Evolutionary conservation across 495 filamentous ascomycete species (phyloP), one percentile per base, ranked within the genome.

Genomic region (Neurospora intermedia): DNA sequence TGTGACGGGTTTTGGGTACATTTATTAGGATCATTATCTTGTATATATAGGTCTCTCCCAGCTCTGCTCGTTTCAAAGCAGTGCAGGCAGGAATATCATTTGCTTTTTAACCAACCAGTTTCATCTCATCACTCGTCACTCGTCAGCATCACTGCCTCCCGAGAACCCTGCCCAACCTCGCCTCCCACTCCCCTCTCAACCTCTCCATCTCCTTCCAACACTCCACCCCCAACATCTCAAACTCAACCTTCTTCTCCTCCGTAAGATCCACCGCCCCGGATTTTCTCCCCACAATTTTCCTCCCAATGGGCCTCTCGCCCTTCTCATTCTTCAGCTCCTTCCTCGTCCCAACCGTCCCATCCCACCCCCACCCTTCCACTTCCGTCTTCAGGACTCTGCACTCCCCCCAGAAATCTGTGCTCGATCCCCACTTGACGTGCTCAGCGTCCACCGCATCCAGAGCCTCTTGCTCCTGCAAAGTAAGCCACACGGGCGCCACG

Each of bases 131-230:
- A n/a, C 66, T 40, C 66, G 39, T 73, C 38, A 15, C 2, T 38
- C 11, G 38, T 62, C 41, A 48, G 39, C 48, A 59, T 59, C 15
- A 66, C 27, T 62, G 70, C 43, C 72, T 71, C 31, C 6, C 48
- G 6, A 62, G 18, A n/a, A 70, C 71, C 43, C 74, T 72, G 2
- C 75, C 79, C 8, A 84, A 77, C 62, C 83, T 87, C 27, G 69
- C 80, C 80, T 96, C 94, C 96, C 96, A 99, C 77, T 88, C 83
- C 71, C 81, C 78, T 78, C 96, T 86, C 85, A 98, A 79, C 81
- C 84, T 86, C 84, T 99, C 96, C 89, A 99, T 94, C 83, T 91
- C 83, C 79, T 77, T 85, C 96, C 96, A 99, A 76, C 87, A 91
- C 76, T 84, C 81, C 69, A 87, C 87, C 3, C 93, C 95, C 48